Base-by-base conservation (phyloP, 2,329 filamentous ascomycete genomes). In the Plectosphaerella plurivora region DNA sequence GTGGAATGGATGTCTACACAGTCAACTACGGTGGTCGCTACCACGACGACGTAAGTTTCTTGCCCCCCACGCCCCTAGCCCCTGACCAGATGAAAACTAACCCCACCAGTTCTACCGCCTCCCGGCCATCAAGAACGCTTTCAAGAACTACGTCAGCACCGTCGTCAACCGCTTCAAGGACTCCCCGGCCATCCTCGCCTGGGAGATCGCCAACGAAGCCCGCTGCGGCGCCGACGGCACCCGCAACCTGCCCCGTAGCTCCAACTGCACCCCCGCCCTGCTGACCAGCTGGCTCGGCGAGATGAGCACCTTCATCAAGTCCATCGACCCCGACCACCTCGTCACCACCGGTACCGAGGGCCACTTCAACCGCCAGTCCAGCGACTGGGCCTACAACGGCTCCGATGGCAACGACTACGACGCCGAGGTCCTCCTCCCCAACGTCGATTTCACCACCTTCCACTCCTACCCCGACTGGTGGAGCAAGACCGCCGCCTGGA, bases 181-280 rank as follows among this genome's bases (percentile, higher is more conserved):
- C 55, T 85, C 81, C 0, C 68, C 78, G 0, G 77, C 84, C 0
- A 75, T 88, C 46, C 81, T 88, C 57, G 82, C 83, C 0, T 88
- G 85, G 85, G 84, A 88, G 60, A 70, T 88, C 2, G 80, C 74
- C 52, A 88, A 88, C 58, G 85, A 88, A 54, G 73, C 74, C 18
- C 73, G 75, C 53, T 79, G 76, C 62, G 74, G 73, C 20, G 75
- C 69, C 22, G 74, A 78, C 49, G 65, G 61, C 7, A 60, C 59
- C 8, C 74, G 75, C 53, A 78, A 78, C 60, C 70, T 78, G 0
- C 73, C 74, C 1, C 64, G 66, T 1, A 72, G 71, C 35, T 56
- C 53, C 0, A 57, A 63, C 57, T 78, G 75, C 60, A 68, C 63
- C 1, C 64, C 77, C 0, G 69, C 69, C 2, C 62, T 72, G 2